Base-by-base conservation (phyloP, 1,284 basidiomycete species). In the Cutaneotrichosporon sp. region DNA sequence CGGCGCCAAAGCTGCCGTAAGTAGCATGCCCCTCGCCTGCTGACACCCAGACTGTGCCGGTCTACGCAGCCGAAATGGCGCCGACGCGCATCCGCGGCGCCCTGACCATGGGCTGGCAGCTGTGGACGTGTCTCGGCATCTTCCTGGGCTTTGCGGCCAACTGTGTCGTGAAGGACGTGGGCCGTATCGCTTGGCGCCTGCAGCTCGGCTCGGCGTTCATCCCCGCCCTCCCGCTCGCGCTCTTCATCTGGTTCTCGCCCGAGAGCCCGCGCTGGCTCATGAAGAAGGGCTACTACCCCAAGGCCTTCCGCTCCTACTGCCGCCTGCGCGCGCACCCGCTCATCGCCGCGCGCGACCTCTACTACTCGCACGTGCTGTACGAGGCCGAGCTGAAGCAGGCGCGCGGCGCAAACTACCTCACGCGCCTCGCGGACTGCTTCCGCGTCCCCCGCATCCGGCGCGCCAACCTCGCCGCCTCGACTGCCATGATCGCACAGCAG, bases 401-500 rank as follows among this genome's bases (percentile, higher is more conserved):
- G 81, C 45, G 81, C 33, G 77, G 76, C 38, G 82, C 81, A 16
- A 57, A 31, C 18, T 63, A 63, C 62, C 5, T 63, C 18, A 34
- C 61, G 67, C 82, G 84, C 38, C 78, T 87, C 67, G 24, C 83
- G 22, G 87, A 90, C 73, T 79, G 89, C 60, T 90, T 90, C 78
- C 85, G 84, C 20, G 81, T 90, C 31, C 87, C 86, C 8, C 84
- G 91, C 59, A 87, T 89, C 78, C 83, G 90, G 65, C 83, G 91
- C 56, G 91, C 89, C 0, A 84, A 87, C 2, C 79, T 89, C 38
- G 90, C 86, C 0, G 84, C 86, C 10, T 82, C 83, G 65, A 82
- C 87, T 55, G 87, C 90, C 75, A 91, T 91, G 89, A 85, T 89
- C 71, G 85, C 68, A 8, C 72, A 72, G 60, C 72, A 74, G 59